These are phyloP conservation scores for Mytilinidion resinicola DNA, from an alignment of 495 filamentous ascomycete genomes.

Conservation along the genomic window DNA sequence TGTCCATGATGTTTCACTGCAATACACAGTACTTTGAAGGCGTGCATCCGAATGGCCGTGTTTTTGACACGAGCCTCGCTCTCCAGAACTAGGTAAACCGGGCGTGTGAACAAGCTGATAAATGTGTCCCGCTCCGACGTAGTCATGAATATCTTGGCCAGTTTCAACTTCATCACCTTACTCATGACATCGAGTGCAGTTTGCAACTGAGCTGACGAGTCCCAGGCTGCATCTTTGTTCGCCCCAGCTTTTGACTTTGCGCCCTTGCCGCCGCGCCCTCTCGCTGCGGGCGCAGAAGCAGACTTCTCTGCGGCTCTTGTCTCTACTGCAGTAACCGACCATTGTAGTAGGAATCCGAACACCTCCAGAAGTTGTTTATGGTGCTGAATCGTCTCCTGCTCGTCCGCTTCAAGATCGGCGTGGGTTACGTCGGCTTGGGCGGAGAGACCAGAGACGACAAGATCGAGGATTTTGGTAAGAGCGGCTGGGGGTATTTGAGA, in stretches of 20 bases:
- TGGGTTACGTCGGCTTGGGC: conserved; percentile 80
- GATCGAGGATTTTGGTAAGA: conserved; percentile 87
- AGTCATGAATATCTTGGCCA: conserved; percentile 86
- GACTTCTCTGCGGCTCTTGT: conserved; percentile 85
- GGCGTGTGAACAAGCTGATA: conserved; percentile 84
- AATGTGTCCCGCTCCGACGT: conserved; percentile 97
- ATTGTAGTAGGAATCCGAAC: conserved; percentile 90
- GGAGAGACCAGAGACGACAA: conserved; percentile 89
- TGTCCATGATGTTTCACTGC: conserved; percentile 98
- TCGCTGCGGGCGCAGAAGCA: conserved; percentile 58
- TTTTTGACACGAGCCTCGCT: conserved; percentile 90
- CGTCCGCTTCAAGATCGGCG: conserved; percentile 82
- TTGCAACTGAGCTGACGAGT: conserved; percentile 80
- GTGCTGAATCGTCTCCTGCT: conserved; percentile 74
- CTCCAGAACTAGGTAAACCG: conserved; percentile 88
- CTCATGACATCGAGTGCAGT: conserved; percentile 88
- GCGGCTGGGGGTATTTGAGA: conserved; percentile 70
- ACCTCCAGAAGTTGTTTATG: conserved; percentile 91
- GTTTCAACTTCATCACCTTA: conserved; percentile 88
- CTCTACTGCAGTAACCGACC: conserved; percentile 88
- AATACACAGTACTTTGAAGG: conserved; percentile 93
- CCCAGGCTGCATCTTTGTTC: conserved; percentile 72
- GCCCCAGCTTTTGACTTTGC: conserved; percentile 57
- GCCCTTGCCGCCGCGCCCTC: conserved; percentile 67
- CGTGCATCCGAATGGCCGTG: conserved; percentile 87